A percentile compares a stretch with the other conserved stretches of the same genome.
Evolutionary conservation across 164 flowering plant genomes (phyloP).

Genomic region (Annona squamosa): DNA sequence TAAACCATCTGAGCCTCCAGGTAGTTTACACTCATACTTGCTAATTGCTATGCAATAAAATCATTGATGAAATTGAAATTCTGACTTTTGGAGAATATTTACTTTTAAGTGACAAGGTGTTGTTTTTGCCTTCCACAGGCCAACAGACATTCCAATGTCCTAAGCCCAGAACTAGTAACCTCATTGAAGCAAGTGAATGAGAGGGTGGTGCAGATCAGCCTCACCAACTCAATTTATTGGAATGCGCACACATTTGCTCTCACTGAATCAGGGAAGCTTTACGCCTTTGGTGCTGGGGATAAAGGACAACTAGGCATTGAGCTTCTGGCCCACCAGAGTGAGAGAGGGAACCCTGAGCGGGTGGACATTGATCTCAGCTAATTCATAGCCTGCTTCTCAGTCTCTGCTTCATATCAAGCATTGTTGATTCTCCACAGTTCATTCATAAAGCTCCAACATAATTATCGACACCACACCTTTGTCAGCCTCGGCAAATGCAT

Average conservation of each 20-base stretch:
- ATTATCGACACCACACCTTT: not conserved
- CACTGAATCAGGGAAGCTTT: conserved; percentile 78
- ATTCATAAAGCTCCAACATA: too few species aligned
- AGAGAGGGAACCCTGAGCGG: conserved; percentile 65
- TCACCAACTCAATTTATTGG: conserved; percentile 85
- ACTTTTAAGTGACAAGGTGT: not conserved
- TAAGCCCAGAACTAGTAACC: conserved; percentile 76
- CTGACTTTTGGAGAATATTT: too few species aligned
- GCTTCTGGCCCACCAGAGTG: conserved; percentile 53
- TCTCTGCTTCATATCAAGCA: not conserved
- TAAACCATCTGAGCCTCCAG: too few species aligned
- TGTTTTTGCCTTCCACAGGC: conserved; percentile 32
- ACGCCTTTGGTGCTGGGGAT: conserved; percentile 91
- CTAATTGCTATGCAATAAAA: too few species aligned
- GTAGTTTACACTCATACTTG: too few species aligned
- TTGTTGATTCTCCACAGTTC: conserved; percentile 10
- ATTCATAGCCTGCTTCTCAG: not conserved
- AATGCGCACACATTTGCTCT: conserved; percentile 95
- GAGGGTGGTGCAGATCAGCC: conserved; percentile 86
- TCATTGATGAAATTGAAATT: too few species aligned
- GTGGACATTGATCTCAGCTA: conserved; percentile 74
- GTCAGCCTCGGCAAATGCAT: not conserved
- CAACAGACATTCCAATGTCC: conserved; percentile 55
- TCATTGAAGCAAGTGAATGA: conserved; percentile 70
- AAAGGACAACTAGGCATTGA: conserved; percentile 87